Evolutionary conservation across 2,329 filamentous ascomycete species (phyloP), one percentile per base, ranked within the genome.

Genomic region (Lecanicillium sp.): DNA sequence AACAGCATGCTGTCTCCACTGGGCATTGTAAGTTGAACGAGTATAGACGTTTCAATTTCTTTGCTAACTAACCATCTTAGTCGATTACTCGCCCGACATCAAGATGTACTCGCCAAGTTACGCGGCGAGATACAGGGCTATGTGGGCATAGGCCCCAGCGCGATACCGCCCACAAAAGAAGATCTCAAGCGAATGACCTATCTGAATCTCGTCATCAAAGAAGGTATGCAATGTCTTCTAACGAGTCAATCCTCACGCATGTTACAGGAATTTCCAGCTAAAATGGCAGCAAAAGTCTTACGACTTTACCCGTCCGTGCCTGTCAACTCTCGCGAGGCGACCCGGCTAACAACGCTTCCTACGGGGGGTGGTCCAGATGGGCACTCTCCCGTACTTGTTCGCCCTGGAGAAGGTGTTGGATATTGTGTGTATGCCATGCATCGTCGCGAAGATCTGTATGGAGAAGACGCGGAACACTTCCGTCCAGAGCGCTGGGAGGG

Each of bases 401-500:
- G 27, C 27, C 27, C 1, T n/a, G n/a, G n/a, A n/a, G n/a, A n/a
- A n/a, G n/a, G n/a, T n/a, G n/a, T 68, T 3, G 3, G 23, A 4
- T 49, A 37, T 39, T 43, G 33, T 36, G 17, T 2, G 49, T 55
- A 6, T 67, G 60, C 42, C 59, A 56, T 66, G 40, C 62, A 67
- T 30, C 55, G 65, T 1, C 54, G 60, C 7, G 62, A 59, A 15
- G 62, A 66, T 24, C 55, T 69, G 52, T 72, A 62, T 51, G 69
- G 67, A 3, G 49, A 53, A 1, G 61, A 68, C 27, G 58, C 64
- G 2, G 59, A 67, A 12, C 62, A 67, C 14, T 72, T 70, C 52
- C 59, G 58, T 11, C 69, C 69, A 0, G 68, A 71, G 50, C 52
- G 69, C 36, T 73, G 69, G 69, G 61, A 62, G n/a, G 57, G 58